Conservation (phyloP, 2,329 filamentous ascomycete species). For the Fusarium heterosporum region DNA sequence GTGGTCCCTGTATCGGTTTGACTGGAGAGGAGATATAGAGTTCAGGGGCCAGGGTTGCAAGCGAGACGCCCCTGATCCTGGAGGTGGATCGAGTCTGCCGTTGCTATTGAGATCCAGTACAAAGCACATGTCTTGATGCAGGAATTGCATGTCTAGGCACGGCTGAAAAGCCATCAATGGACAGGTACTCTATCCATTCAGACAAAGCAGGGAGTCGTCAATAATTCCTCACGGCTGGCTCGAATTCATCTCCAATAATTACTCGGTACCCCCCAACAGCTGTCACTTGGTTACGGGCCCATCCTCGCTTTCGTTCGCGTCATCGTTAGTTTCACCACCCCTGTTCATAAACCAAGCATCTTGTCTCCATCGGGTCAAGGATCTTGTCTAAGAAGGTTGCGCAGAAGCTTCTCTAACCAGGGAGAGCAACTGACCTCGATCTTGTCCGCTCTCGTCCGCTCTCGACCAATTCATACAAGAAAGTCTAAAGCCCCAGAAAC, state of each 20-base stretch:
- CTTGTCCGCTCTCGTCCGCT: neutral
- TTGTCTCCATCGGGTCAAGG: conserved; percentile 21
- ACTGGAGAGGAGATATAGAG: conserved; percentile 5
- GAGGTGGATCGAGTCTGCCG: conserved; percentile 35
- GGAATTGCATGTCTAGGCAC: neutral
- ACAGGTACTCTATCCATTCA: conserved; percentile 23
- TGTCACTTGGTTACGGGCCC: neutral
- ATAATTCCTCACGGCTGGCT: neutral
- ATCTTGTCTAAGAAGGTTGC: conserved; percentile 13
- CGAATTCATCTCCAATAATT: neutral
- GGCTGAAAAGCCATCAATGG: neutral
- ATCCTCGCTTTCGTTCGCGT: conserved; percentile 23
- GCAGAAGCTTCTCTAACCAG: conserved; percentile 29
- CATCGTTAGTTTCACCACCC: conserved; percentile 16
- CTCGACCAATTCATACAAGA: neutral
- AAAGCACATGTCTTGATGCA: conserved; percentile 6
- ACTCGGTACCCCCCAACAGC: too few relatives aligned
- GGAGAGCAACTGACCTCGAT: conserved; percentile 8
- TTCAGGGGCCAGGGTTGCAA: conserved; percentile 35
- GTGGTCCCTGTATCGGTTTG: conserved; percentile 39
- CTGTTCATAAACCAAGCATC: conserved; percentile 7
- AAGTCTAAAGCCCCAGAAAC: conserved; percentile 13
- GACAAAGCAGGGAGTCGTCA: neutral
- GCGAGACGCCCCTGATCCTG: conserved; percentile 40
- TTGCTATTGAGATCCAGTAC: neutral